Evolutionary conservation across 1,284 basidiomycete species (phyloP).

Genomic region (Ceratorhiza oryzae-sativae): DNA sequence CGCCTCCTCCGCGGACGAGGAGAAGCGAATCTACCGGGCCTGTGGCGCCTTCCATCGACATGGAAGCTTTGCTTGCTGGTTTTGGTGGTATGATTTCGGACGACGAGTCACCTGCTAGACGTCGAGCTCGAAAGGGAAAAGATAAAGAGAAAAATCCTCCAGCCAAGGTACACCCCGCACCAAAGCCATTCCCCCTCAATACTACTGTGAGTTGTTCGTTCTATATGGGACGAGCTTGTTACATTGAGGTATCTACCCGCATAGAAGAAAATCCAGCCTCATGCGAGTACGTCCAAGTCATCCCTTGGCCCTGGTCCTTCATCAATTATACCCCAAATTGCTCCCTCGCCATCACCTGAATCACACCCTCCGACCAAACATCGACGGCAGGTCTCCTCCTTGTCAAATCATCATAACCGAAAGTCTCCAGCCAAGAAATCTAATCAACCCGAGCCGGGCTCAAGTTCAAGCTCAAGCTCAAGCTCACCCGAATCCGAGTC

Average conservation of each 20-base stretch:
- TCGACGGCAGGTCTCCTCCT: neutral
- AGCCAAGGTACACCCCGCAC: neutral
- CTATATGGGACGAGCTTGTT: neutral
- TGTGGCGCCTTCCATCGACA: slow-evolving; percentile 3
- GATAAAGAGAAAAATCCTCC: neutral
- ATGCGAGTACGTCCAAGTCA: neutral
- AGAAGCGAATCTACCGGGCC: neutral
- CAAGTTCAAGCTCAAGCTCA: neutral
- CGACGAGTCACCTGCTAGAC: slow-evolving; percentile 14
- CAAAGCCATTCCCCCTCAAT: slow-evolving; percentile 27
- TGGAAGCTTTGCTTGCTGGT: slow-evolving; percentile 22
- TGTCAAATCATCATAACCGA: neutral
- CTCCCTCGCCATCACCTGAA: neutral
- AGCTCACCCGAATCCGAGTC: neutral
- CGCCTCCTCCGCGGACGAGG: neutral
- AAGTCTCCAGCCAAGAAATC: neutral
- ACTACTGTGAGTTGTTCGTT: neutral
- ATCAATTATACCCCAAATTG: neutral
- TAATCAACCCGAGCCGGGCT: neutral
- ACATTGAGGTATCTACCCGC: neutral
- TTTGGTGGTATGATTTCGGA: slow-evolving; percentile 35
- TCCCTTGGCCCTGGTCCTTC: neutral
- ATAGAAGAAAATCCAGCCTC: neutral
- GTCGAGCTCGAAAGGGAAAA: slow-evolving; percentile 1
- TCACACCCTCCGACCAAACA: neutral